Evolutionary conservation across 768 basidiomycete genomes (phyloP).

Genomic region (Tylopilus sp.): DNA sequence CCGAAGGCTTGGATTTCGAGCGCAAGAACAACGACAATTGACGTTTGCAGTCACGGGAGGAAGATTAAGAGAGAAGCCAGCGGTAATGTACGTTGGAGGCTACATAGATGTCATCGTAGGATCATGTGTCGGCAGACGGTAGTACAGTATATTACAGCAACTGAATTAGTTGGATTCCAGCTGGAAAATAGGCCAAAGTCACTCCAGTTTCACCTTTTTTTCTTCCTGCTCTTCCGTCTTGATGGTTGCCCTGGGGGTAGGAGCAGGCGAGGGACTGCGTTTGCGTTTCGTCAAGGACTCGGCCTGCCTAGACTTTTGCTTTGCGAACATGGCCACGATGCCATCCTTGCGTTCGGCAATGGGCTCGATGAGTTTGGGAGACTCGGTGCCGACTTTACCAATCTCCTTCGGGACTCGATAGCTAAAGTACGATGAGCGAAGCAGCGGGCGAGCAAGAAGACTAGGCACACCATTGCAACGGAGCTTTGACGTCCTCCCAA

Average conservation of each 20-base stretch:
- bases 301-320: slow-evolving; percentile 41
- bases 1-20: slow-evolving; percentile 42
- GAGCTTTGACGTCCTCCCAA: slow-evolving; percentile 44
- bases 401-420: slow-evolving; percentile 89
- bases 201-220: slow-evolving; percentile 22
- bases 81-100: neutral
- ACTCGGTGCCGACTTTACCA: slow-evolving; percentile 86
- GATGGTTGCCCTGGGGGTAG: neutral
- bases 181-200: no score
- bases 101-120: neutral
- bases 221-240: slow-evolving; percentile 14
- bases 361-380: slow-evolving; percentile 77
- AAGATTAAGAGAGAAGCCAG: no score
- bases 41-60: no score
- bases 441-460: neutral
- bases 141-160: slow-evolving; percentile 13
- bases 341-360: slow-evolving; percentile 78
- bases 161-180: neutral
- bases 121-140: neutral
- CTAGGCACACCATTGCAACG: slow-evolving; percentile 64
- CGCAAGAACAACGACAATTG: slow-evolving; percentile 4
- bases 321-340: slow-evolving; percentile 78
- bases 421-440: slow-evolving; percentile 37
- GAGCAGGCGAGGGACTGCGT: slow-evolving; percentile 15
- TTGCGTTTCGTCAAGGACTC: slow-evolving; percentile 26